Evolutionary conservation across 352 stramenopile species (phyloP).

Genomic region (Phytophthora agathidicida): DNA sequence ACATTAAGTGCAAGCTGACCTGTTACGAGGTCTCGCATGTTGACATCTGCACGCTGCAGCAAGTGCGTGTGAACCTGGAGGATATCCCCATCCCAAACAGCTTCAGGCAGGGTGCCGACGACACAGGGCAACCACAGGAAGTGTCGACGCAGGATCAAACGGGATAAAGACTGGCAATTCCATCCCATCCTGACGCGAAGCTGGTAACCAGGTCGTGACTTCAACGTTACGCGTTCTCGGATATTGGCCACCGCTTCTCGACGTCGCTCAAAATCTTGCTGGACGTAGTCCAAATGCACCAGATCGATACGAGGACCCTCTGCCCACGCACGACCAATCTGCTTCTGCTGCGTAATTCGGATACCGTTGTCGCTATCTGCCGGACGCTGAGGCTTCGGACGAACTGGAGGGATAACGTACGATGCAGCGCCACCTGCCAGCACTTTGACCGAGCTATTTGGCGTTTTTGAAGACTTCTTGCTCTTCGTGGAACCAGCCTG

Average conservation of each 20-base stretch:
- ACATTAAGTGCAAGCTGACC: constrained; percentile 75
- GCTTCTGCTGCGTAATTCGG: constrained; percentile 62
- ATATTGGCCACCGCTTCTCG: constrained; percentile 62
- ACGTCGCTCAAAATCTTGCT: constrained; percentile 66
- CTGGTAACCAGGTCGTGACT: constrained; percentile 68
- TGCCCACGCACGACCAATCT: constrained; percentile 63
- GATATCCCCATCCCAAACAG: constrained; percentile 81
- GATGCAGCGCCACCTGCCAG: constrained; percentile 27
- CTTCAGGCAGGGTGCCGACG: constrained; percentile 60
- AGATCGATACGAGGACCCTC: constrained; percentile 70
- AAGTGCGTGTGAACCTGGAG: constrained; percentile 70
- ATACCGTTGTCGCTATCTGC: constrained; percentile 26
- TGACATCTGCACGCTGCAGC: constrained; percentile 53
- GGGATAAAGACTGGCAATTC: constrained; percentile 48
- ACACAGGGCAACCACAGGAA: constrained; percentile 76
- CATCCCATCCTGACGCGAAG: constrained; percentile 61
- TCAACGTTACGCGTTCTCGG: constrained; percentile 59
- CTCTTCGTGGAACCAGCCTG: constrained; percentile 5
- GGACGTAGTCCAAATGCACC: constrained; percentile 72
- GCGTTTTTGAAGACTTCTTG: constrained; percentile 16
- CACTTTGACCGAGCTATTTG: constrained; percentile 28
- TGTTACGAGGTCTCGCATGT: constrained; percentile 50
- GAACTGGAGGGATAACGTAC: constrained; percentile 27
- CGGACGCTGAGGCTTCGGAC: constrained; percentile 33
- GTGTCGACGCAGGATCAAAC: constrained; percentile 63